Percentiles rank a stretch among this genome's conserved stretches.
phyloP scores from a whole-genome alignment of 805 yeast species.

The Lachancea waltii region DNA sequence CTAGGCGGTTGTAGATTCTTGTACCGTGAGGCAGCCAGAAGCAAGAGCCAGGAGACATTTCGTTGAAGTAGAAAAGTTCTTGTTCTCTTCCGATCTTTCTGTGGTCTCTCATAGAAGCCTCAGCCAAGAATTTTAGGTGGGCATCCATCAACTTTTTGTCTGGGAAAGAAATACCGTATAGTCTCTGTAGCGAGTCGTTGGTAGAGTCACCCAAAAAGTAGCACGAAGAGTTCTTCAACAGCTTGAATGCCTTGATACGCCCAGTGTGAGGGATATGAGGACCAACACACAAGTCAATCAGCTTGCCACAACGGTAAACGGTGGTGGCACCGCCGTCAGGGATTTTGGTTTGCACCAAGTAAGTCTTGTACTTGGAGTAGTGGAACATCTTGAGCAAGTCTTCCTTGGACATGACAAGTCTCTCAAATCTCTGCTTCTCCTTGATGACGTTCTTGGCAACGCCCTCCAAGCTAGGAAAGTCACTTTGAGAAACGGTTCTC shows the following conservation, averaged over 20 bases:
- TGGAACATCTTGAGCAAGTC: conserved; percentile 86
- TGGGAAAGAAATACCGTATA: conserved; percentile 97
- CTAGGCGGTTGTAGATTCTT: conserved; percentile 85
- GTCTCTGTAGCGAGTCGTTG: conserved; percentile 94
- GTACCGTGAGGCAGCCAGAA: conserved; percentile 99
- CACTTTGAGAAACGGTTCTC: conserved; percentile 69
- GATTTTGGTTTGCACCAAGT: conserved; percentile 76
- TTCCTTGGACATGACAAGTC: conserved; percentile 88
- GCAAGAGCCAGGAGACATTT: conserved; percentile 95
- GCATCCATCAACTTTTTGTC: conserved; percentile 95
- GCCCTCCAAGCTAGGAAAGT: conserved; percentile 76
- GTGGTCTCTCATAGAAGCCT: conserved; percentile 94
- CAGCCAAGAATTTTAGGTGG: conserved; percentile 88
- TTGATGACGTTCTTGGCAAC: conserved; percentile 86
- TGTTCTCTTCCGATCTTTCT: conserved; percentile 95
- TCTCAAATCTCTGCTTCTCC: conserved; percentile 91
- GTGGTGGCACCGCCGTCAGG: conserved; percentile 96
- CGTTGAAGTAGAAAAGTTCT: conserved; percentile 91
- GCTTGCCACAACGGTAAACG: conserved; percentile 95
- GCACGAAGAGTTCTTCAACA: conserved; percentile 91
- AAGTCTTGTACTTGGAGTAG: conserved; percentile 93
- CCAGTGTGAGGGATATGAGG: conserved; percentile 99
- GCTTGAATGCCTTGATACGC: conserved; percentile 86
- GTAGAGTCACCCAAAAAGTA: conserved; percentile 90
- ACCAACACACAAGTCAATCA: conserved; percentile 94